These are phyloP conservation scores for Daldinia vernicosa DNA, from an alignment of 495 filamentous ascomycete genomes.

Conservation along the genomic window DNA sequence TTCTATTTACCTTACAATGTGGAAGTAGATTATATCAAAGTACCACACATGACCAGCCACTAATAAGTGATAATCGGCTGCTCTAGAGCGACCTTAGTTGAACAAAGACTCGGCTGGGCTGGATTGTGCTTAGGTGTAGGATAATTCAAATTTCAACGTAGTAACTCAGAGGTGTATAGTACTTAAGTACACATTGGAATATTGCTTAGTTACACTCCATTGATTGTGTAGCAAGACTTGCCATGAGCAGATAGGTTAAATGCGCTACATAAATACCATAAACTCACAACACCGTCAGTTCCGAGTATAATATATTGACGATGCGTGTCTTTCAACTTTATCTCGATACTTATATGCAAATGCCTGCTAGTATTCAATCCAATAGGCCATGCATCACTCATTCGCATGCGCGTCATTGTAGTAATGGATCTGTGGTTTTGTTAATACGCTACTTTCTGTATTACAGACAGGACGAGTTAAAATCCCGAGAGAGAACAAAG, in stretches of 20 bases:
- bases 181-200: not conserved
- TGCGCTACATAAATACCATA: not conserved
- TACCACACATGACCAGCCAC: not conserved
- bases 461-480: not conserved
- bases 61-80: not conserved
- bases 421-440: slow-evolving; percentile 55
- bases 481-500: not conserved
- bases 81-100: not conserved
- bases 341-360: not conserved
- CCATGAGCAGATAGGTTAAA: not conserved
- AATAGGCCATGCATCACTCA: slow-evolving; percentile 19
- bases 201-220: too few species aligned
- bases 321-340: not conserved
- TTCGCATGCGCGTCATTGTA: slow-evolving; percentile 56
- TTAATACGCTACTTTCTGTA: slow-evolving; percentile 19
- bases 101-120: not conserved
- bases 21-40: not conserved
- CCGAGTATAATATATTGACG: not conserved
- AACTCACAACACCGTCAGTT: not conserved
- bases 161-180: not conserved
- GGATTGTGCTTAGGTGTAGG: not conserved
- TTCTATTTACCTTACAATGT: not conserved
- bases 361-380: not conserved
- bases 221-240: not conserved
- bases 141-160: not conserved